phyloP scores from a whole-genome alignment of 345 rosid genomes.

The Abelmoschus esculentus region DNA sequence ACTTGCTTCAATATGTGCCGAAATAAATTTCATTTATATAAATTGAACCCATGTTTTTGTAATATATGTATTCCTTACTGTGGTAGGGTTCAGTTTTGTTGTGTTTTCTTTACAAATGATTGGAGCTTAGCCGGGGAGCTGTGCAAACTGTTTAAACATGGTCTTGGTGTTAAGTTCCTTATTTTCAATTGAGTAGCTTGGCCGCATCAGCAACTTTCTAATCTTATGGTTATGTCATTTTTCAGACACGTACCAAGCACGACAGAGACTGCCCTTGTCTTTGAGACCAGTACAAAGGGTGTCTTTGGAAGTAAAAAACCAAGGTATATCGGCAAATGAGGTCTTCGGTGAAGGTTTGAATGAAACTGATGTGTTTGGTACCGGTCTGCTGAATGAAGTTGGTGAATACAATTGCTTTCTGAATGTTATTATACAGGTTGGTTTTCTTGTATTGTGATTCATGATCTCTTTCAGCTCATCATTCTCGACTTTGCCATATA shows the following conservation, averaged over 20 bases:
- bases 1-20: background rate
- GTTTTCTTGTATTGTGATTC: background rate
- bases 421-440: slow-evolving; percentile 54
- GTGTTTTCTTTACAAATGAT: background rate
- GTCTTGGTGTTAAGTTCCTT: background rate
- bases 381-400: slow-evolving; percentile 87
- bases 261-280: slow-evolving; percentile 27
- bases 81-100: background rate
- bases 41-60: background rate
- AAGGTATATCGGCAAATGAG: slow-evolving; percentile 28
- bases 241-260: slow-evolving; percentile 63
- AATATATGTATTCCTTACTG: background rate
- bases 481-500: background rate
- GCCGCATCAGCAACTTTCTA: background rate
- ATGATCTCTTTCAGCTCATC: background rate
- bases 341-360: slow-evolving; percentile 22
- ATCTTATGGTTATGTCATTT: slow-evolving; percentile 20
- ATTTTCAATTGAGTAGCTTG: background rate
- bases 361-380: slow-evolving; percentile 48
- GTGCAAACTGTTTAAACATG: background rate
- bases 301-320: slow-evolving; percentile 25
- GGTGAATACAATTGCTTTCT: slow-evolving; percentile 96
- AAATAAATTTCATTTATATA: background rate
- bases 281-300: slow-evolving; percentile 35
- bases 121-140: background rate